Conservation (phyloP, 495 filamentous ascomycete species). For the Melanomma pulvis-pyrius region DNA sequence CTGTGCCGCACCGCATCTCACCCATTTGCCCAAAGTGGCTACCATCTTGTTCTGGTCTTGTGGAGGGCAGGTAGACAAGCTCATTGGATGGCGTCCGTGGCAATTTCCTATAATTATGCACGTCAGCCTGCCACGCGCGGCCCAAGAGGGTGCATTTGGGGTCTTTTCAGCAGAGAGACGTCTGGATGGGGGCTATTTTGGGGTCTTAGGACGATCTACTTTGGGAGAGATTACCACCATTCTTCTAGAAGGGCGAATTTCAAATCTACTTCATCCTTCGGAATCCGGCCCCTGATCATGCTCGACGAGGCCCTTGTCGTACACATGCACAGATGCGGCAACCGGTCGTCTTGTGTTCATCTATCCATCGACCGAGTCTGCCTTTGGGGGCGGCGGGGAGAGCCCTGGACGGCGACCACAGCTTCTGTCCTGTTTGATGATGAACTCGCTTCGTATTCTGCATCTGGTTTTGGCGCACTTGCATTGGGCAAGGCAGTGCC, state of each 20-base stretch:
- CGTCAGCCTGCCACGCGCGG: background rate
- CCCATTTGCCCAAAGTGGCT: slow-evolving; percentile 28
- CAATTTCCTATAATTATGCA: slow-evolving; percentile 19
- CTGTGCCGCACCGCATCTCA: slow-evolving; percentile 26
- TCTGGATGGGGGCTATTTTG: slow-evolving; percentile 17
- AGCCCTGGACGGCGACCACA: background rate
- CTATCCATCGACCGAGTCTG: no score
- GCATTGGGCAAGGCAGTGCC: no score
- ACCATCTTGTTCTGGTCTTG: background rate
- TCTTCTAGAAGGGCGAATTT: slow-evolving; percentile 1
- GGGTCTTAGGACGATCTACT: background rate
- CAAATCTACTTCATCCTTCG: background rate
- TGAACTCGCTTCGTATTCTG: no score
- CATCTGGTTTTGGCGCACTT: no score
- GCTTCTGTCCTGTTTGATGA: background rate
- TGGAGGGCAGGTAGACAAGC: slow-evolving; percentile 5
- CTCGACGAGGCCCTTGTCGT: background rate
- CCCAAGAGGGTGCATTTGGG: background rate
- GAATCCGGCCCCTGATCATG: background rate
- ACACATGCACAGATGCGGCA: background rate
- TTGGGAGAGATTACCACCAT: background rate
- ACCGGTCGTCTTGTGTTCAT: background rate
- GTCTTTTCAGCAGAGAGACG: background rate
- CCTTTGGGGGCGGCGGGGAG: background rate
- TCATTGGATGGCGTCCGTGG: slow-evolving; percentile 6